Percentiles rank a stretch among this genome's conserved stretches.
Conservation (phyloP, 75 land plant species). For the Cryptomeria japonica region DNA sequence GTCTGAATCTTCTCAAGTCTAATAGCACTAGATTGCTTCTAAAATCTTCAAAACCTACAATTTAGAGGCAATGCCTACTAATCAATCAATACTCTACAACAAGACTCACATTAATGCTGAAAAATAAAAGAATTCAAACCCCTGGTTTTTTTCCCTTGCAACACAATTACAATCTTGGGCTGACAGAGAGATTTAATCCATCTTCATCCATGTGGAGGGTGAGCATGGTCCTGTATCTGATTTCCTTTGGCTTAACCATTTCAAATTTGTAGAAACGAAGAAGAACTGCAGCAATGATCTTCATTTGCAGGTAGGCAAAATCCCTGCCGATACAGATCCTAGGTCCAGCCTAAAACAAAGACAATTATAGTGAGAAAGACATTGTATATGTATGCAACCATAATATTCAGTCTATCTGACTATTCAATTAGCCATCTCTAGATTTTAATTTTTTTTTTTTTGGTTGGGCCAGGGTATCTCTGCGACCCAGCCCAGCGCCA, state of each 20-base stretch:
- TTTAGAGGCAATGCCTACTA: neutral
- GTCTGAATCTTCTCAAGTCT: neutral
- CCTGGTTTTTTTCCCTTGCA: neutral
- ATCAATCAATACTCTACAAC: neutral
- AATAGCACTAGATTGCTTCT: neutral
- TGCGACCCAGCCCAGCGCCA: too few relatives aligned
- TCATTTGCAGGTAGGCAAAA: constrained; percentile 40
- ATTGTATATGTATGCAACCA: neutral
- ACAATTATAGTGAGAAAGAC: neutral
- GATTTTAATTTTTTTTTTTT: too few relatives aligned
- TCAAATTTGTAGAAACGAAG: constrained; percentile 30
- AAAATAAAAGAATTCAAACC: neutral
- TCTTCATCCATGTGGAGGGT: constrained; percentile 18
- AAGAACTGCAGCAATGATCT: constrained; percentile 26
- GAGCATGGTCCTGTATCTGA: constrained; percentile 32
- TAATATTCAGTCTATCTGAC: neutral
- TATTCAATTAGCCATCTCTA: neutral
- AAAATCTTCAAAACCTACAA: neutral
- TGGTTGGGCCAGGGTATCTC: too few relatives aligned
- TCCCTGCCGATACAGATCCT: constrained; percentile 38
- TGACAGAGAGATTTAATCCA: constrained; percentile 6
- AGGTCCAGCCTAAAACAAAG: constrained; percentile 33
- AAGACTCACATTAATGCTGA: neutral
- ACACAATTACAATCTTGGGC: neutral
- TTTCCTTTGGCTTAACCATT: neutral